Conservation (phyloP, 768 basidiomycete species). For the Suillus americanus region DNA sequence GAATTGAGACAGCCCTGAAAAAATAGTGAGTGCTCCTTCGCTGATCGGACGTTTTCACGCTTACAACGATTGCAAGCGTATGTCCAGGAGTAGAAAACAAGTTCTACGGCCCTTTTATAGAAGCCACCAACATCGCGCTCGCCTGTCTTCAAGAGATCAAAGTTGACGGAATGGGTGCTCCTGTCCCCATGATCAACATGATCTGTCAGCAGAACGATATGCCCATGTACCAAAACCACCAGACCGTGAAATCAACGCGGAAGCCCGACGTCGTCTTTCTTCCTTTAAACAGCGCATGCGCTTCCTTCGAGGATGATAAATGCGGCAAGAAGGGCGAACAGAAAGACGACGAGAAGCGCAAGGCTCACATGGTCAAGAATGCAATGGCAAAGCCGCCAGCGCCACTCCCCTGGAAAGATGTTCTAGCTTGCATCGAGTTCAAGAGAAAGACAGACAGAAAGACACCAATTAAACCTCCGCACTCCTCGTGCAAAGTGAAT, state of each 20-base stretch:
- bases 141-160: constrained; percentile 1
- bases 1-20: background rate
- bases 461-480: too few relatives aligned
- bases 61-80: background rate
- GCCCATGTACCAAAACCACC: background rate
- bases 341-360: too few relatives aligned
- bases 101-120: background rate
- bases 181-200: background rate
- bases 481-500: too few relatives aligned
- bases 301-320: background rate
- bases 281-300: background rate
- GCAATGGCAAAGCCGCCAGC: too few relatives aligned
- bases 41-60: background rate
- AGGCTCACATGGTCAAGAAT: too few relatives aligned
- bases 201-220: background rate
- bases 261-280: constrained; percentile 6
- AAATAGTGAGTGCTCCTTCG: background rate
- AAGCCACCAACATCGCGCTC: background rate
- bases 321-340: background rate
- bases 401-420: too few relatives aligned
- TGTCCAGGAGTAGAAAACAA: background rate
- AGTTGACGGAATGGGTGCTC: background rate
- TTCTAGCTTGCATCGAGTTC: too few relatives aligned
- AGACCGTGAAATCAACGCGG: background rate
- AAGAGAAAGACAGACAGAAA: too few relatives aligned